Evolutionary conservation across 78 protist genomes (phyloP), one percentile per base, ranked within the genome.

Genomic region (Chrysochromulina tobinii): DNA sequence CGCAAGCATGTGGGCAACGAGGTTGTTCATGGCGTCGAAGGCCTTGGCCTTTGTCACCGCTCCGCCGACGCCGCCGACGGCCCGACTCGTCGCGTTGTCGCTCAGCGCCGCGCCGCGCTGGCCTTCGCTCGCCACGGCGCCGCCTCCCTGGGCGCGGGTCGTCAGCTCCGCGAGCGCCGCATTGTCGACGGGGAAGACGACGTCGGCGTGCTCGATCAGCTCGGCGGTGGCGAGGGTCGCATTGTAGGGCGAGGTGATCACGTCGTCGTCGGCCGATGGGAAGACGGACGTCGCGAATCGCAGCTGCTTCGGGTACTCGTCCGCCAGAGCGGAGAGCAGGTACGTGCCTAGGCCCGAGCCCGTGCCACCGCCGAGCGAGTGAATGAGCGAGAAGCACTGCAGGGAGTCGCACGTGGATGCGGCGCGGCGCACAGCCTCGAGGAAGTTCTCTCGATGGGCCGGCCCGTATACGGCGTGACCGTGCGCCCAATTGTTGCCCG

Each of bases 271-370:
- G n/a, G 3, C 92, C 0, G 93, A 73, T 3, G 98, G 98, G 48
- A 93, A 72, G 17, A 96, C 96, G 14, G 89, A 7, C 21, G 84
- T 75, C 0, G 55, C 57, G 84, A 75, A 51, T 57, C 87, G 77
- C 25, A 15, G 38, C 1, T 79, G 90, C 1, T 59, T 25, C 1
- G 94, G 95, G 51, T 12, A 95, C 23, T 93, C 87, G 50, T 96
- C 97, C 0, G n/a, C 90, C 57, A 97, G 94, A 20, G 92, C 54
- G 11, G 64, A 17, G 1, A 94, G 57, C 1, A 90, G 12, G 23
- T 54, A 89, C 27, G 97, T 92, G 50, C 98, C 98, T 0, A 97
- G 84, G 2, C 98, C 98, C 2, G 96, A 89, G 17, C 98, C 98
- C 0, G 98, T 96, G 23, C 98, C 98, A 0, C 98, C 98, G 5